Base-by-base conservation (phyloP, 352 stramenopile species). In the Pythium volutum region DNA sequence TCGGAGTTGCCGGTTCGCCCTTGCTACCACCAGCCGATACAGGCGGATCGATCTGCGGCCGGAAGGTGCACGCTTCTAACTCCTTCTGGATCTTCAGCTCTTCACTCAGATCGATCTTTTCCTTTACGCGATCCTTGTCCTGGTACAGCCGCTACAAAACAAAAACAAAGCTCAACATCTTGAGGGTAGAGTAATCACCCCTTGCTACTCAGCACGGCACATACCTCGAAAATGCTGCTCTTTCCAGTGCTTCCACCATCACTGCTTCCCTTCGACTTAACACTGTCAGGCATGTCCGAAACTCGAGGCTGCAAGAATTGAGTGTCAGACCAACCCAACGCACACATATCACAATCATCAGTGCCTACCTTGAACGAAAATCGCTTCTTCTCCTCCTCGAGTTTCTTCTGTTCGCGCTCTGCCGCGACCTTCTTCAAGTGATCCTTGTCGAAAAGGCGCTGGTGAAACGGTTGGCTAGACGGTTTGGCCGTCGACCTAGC, bases 61-160 rank as follows among this genome's bases (percentile, higher is more conserved):
- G 76, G 66, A 94, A 94, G 10, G 83, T 94, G 59, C 84, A 94
- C 46, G 83, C 83, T 18, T 79, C 75, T 75, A 94, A 77, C 56
- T 94, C 82, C 38, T 91, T 86, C 33, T 91, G 81, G 33, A 78
- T 59, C 48, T 75, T 76, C 45, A 91, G 55, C 53, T 89, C 79
- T 50, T 91, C 79, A 25, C 81, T 74, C 36, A 88, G 41, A 54
- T 86, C 79, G 15, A 91, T 79, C 64, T 91, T 91, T 45, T 91
- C 84, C 68, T 87, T 87, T 42, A 91, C 58, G 22, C 79, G 84
- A 52, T 92, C 73, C 51, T 90, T 90, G 43, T 92, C 81, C 47
- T 90, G 77, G 52, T 91, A 91, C 9, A 94, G 54, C 18, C 84
- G 81, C 84, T 94, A 61, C n/a, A 69, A 63, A 50, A 3, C 16